Evolutionary conservation across 805 yeast species (phyloP), one percentile per base, ranked within the genome.

Genomic region (Helenozyma rhizophorensis): DNA sequence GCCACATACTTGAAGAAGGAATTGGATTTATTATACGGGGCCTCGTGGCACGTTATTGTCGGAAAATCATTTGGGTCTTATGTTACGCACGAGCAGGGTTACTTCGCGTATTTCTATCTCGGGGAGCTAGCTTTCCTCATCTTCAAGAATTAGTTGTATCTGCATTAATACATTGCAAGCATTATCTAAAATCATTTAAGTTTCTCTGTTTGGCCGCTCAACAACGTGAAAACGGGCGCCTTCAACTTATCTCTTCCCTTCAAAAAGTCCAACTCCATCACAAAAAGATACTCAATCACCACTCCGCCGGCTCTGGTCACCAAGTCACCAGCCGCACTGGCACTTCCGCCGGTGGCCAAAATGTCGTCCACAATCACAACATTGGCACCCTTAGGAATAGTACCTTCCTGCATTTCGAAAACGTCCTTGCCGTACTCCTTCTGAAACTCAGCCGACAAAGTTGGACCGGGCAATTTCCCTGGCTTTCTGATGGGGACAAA

Each of bases 341-440:
- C 98, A 48, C 95, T 83, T 24, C 99, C 99, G 42, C 97, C 97
- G 23, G 98, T 93, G 30, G 98, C 98, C 57, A 93, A 83, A 51
- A 93, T 88, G 55, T 93, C 99, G 62, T 93, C 99, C 23, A 93
- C 94, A 45, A 93, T 74, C 23, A 90, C 67, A 18, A 93, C 93
- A 37, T 74, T 83, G 29, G 95, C 74, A 23, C 90, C 94, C 42
- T 72, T 71, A 45, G 86, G 82, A 46, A 93, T 78, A 23, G 90
- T 78, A 35, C 75, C 89, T 43, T 72, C 68, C 68, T 93, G 98
- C 62, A 93, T 78, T 60, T 88, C 95, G 56, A 93, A 87, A 33
- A 66, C 74, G 63, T 93, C 99, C 40, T 70, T 65, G 54, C 97
- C 98, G 63, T 93, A 93, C 64, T 93, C 99, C 70, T 93, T 93